phyloP scores from a whole-genome alignment of 192 early-diverging fungal species.

The Coemansia reversa region DNA sequence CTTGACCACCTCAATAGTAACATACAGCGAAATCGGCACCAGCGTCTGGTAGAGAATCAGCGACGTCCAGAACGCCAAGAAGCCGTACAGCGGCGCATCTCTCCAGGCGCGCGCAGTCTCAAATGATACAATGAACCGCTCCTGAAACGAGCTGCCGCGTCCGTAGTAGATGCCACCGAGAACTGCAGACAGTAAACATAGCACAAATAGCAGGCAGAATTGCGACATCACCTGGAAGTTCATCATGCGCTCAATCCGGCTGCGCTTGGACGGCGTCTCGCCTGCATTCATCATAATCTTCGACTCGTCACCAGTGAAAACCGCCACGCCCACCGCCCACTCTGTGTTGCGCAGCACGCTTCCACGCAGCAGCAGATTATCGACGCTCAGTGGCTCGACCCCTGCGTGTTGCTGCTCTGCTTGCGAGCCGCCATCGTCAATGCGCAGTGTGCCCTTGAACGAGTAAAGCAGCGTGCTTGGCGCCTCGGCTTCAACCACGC shows the following conservation, averaged over 20 bases:
- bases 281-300: slow-evolving; percentile 97
- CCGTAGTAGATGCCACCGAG: slow-evolving; percentile 63
- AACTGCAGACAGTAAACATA: slow-evolving; percentile 71
- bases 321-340: slow-evolving; percentile 81
- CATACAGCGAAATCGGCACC: slow-evolving; percentile 92
- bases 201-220: slow-evolving; percentile 72
- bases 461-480: slow-evolving; percentile 88
- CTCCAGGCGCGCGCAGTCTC: slow-evolving; percentile 21
- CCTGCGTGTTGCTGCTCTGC: background rate
- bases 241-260: slow-evolving; percentile 85
- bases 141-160: slow-evolving; percentile 54
- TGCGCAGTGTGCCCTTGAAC: slow-evolving; percentile 69
- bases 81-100: slow-evolving; percentile 57
- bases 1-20: slow-evolving; percentile 92
- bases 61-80: slow-evolving; percentile 77
- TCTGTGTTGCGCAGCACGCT: slow-evolving; percentile 90
- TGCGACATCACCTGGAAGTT: slow-evolving; percentile 86
- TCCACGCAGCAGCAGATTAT: slow-evolving; percentile 85
- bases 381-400: slow-evolving; percentile 61
- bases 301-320: slow-evolving; percentile 92
- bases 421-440: background rate
- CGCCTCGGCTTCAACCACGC: slow-evolving; percentile 78
- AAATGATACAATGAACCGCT: slow-evolving; percentile 39
- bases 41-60: slow-evolving; percentile 94
- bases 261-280: slow-evolving; percentile 87